phyloP scores from a whole-genome alignment of 306 rosid genomes.

The Cyclanthera cordifolia region DNA sequence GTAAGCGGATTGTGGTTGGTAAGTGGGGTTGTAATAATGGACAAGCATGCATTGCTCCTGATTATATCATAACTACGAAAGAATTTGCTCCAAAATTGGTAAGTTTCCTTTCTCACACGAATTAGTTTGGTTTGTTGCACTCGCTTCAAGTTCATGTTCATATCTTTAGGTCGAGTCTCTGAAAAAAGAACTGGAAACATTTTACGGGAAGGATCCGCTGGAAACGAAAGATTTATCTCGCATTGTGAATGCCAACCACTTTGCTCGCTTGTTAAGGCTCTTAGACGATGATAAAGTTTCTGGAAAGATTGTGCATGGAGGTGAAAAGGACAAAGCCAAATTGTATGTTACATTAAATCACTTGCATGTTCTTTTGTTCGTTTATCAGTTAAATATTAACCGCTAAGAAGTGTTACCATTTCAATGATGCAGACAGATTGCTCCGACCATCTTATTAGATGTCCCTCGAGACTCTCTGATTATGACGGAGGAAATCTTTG shows the following conservation, averaged over 20 bases:
- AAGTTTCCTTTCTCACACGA: slow-evolving; percentile 4
- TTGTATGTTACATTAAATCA: slow-evolving; percentile 45
- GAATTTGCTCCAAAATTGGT: slow-evolving; percentile 85
- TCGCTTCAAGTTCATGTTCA: slow-evolving; percentile 15
- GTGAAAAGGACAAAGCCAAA: slow-evolving; percentile 56
- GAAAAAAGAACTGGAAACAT: slow-evolving; percentile 57
- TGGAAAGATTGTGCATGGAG: slow-evolving; percentile 78
- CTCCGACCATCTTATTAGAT: slow-evolving; percentile 84
- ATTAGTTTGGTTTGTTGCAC: neutral
- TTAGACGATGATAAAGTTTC: slow-evolving; percentile 87
- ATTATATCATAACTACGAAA: slow-evolving; percentile 63
- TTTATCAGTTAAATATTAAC: slow-evolving; percentile 13
- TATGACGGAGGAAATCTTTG: slow-evolving; percentile 88
- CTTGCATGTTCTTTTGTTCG: slow-evolving; percentile 7
- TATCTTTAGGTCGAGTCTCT: slow-evolving; percentile 59
- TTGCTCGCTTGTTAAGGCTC: slow-evolving; percentile 61
- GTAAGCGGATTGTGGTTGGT: slow-evolving; percentile 73
- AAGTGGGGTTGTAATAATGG: slow-evolving; percentile 94
- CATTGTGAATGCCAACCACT: slow-evolving; percentile 73
- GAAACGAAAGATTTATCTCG: slow-evolving; percentile 89
- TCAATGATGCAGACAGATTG: slow-evolving; percentile 44
- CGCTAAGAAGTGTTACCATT: neutral
- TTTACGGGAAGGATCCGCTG: slow-evolving; percentile 66
- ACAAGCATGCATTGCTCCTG: slow-evolving; percentile 87
- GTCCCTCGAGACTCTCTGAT: slow-evolving; percentile 65